Conservation (phyloP, 1,284 basidiomycete species). For the Fomitopsis pinicola region DNA sequence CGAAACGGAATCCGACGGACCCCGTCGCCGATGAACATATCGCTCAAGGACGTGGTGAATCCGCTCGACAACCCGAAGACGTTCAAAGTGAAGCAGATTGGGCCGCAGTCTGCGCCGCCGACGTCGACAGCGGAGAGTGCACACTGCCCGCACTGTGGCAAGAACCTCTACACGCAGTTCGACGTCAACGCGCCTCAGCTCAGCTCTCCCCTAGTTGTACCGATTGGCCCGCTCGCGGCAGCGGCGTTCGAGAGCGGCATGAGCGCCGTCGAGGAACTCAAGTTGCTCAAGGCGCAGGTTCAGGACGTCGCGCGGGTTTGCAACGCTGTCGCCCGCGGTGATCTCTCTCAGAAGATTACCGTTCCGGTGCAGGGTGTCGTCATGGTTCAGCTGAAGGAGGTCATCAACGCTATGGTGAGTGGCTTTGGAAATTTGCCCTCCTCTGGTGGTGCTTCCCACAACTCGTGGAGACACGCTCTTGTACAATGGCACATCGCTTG, state of each 20-base stretch:
- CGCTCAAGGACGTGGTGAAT: slow-evolving; percentile 40
- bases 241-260: slow-evolving; percentile 60
- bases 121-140: slow-evolving; percentile 36
- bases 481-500: too few species aligned
- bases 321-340: slow-evolving; percentile 92
- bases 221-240: slow-evolving; percentile 52
- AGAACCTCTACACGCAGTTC: slow-evolving; percentile 32
- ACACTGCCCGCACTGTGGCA: slow-evolving; percentile 48
- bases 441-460: not conserved
- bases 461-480: too few species aligned
- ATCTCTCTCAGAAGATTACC: slow-evolving; percentile 94
- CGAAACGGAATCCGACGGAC: slow-evolving; percentile 15
- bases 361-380: slow-evolving; percentile 95
- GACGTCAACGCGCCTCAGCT: slow-evolving; percentile 29
- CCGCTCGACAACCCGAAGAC: slow-evolving; percentile 28
- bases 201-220: slow-evolving; percentile 45
- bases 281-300: slow-evolving; percentile 83
- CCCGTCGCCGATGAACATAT: slow-evolving; percentile 32
- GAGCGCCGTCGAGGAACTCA: slow-evolving; percentile 75
- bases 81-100: slow-evolving; percentile 17
- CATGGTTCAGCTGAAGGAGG: slow-evolving; percentile 97
- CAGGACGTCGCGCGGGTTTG: slow-evolving; percentile 92
- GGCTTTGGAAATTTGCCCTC: slow-evolving; percentile 8
- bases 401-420: slow-evolving; percentile 93
- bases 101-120: slow-evolving; percentile 37